phyloP scores from a whole-genome alignment of 805 yeast genomes.

The Nakazawaea populi region DNA sequence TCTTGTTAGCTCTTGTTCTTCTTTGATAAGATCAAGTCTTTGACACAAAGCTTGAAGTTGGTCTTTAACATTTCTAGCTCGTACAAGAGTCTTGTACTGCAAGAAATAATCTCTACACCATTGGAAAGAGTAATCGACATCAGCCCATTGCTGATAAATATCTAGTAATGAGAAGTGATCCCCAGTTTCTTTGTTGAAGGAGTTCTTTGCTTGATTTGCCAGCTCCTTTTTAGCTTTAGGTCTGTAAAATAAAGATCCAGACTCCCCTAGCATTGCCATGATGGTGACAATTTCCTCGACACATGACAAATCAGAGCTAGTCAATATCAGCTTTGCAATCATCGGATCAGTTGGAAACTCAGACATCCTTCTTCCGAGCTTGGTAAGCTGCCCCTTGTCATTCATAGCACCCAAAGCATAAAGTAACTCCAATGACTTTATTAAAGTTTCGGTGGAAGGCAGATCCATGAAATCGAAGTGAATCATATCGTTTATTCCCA shows the following conservation, averaged over 20 bases:
- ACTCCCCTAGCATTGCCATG: conserved; percentile 78
- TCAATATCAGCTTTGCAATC: conserved; percentile 68
- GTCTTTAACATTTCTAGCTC: conserved; percentile 64
- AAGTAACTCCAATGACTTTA: conserved; percentile 73
- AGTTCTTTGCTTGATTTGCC: conserved; percentile 59
- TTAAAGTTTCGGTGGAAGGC: conserved; percentile 69
- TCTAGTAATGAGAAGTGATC: conserved; percentile 77
- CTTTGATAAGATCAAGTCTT: conserved; percentile 36
- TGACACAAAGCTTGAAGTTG: conserved; percentile 63
- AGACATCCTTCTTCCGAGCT: conserved; percentile 79
- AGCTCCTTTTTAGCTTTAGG: conserved; percentile 62
- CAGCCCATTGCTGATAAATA: conserved; percentile 73
- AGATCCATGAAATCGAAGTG: conserved; percentile 89
- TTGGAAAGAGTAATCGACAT: conserved; percentile 54
- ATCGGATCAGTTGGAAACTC: conserved; percentile 91
- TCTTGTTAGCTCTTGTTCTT: conserved; percentile 24
- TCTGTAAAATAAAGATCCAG: conserved; percentile 62
- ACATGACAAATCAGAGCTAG: conserved; percentile 57
- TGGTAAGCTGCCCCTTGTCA: conserved; percentile 70
- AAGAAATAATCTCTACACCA: conserved; percentile 88
- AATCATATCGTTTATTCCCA: conserved; percentile 80
- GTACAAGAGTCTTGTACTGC: conserved; percentile 64
- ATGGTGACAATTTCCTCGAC: conserved; percentile 66
- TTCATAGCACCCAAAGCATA: conserved; percentile 85
- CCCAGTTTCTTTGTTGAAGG: conserved; percentile 53